These are phyloP conservation scores for Parachlorella kessleri DNA, from an alignment of 139 green algal genomes.

Conservation along the genomic window DNA sequence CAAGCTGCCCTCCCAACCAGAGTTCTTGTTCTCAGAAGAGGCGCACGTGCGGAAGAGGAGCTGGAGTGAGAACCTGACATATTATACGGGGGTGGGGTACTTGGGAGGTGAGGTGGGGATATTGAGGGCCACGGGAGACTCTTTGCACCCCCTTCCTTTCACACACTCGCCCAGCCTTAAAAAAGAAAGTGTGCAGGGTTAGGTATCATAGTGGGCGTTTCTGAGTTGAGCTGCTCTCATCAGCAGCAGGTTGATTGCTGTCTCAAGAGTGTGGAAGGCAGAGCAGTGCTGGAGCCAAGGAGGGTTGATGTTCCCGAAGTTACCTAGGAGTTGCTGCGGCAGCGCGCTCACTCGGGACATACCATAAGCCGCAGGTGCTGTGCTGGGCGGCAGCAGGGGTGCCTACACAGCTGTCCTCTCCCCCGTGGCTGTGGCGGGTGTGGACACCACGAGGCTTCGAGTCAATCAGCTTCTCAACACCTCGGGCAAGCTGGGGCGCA, in stretches of 20 bases:
- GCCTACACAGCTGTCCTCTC: slow-evolving; percentile 32
- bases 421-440: slow-evolving; percentile 33
- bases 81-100: slow-evolving; percentile 90
- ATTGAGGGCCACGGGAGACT: background rate
- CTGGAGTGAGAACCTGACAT: slow-evolving; percentile 91
- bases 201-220: no score
- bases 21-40: slow-evolving; percentile 92
- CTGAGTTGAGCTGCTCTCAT: no score
- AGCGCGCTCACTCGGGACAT: no score
- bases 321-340: no score
- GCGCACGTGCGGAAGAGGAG: slow-evolving; percentile 65
- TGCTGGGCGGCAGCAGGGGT: slow-evolving; percentile 50
- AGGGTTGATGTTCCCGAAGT: no score
- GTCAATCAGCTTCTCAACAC: slow-evolving; percentile 83
- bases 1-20: slow-evolving; percentile 69
- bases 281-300: no score
- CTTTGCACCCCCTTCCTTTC: no score
- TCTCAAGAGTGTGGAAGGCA: no score
- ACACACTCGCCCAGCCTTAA: no score
- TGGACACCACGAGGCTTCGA: slow-evolving; percentile 40
- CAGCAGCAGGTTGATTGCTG: no score
- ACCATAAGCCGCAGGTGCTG: slow-evolving; percentile 41
- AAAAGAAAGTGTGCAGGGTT: no score
- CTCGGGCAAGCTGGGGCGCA: slow-evolving; percentile 53
- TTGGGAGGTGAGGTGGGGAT: slow-evolving; percentile 55